Base-by-base conservation (phyloP, 2,329 filamentous ascomycete species). In the Fusarium devonianum region DNA sequence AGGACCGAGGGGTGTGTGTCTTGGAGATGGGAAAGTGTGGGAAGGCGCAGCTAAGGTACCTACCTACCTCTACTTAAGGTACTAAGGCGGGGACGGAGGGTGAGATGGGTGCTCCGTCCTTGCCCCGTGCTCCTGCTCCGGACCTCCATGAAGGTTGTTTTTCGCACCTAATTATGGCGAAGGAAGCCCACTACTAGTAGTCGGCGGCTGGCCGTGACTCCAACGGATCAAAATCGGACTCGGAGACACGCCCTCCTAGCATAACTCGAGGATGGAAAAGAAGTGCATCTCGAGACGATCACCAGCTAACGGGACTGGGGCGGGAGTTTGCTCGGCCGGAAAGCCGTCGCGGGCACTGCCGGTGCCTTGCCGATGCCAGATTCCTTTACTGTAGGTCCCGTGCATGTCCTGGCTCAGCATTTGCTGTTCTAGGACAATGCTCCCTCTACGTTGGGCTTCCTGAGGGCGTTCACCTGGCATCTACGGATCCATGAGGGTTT, bases 141-240 rank as follows among this genome's bases (percentile, higher is more conserved):
- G 14, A 16, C 40, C 26, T 42, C 36, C 45, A 47, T 52, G 26
- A 30, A 52, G 53, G 40, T 40, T 46, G 47, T 50, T 37, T 10
- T 25, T 25, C 23, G 23, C 28, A 56, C n/a, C n/a, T n/a, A n/a
- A n/a, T n/a, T n/a, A 38, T 40, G 23, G 21, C 19, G 33, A 53
- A 49, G 38, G 28, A 49, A 48, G 51, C 41, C 30, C 53, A 43
- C 41, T 44, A 49, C 30, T 25, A 22, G n/a, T 43, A 43, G 29
- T 46, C 17, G 48, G 45, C 49, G 45, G 45, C 41, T 53, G 51
- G 45, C 35, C 38, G 49, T 62, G 53, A 56, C 60, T 64, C 50
- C 42, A 58, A 55, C 50, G 57, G 50, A 59, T 47, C 58, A 62
- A 39, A 42, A 39, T 58, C 58, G 52, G 58, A 49, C 46, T 53